These are phyloP conservation scores for Salix suchowensis DNA, from an alignment of 345 rosid genomes.

Conservation along the genomic window DNA sequence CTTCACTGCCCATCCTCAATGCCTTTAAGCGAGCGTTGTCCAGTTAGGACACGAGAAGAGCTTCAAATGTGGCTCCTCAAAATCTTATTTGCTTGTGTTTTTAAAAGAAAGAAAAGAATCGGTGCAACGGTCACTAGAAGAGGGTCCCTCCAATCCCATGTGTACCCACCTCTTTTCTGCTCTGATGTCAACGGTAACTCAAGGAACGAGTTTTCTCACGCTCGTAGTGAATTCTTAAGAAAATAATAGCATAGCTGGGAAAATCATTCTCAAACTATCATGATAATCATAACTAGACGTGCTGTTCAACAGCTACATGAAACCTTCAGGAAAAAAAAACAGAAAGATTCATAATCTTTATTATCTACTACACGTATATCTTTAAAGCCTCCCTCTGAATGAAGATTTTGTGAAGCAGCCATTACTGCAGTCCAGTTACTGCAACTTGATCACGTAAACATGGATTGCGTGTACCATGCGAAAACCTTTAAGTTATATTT, in stretches of 20 bases:
- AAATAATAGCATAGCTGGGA: too few species aligned
- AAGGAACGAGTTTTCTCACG: background rate
- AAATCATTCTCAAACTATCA: too few species aligned
- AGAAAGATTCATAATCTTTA: too few species aligned
- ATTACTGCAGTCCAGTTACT: too few species aligned
- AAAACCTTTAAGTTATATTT: background rate
- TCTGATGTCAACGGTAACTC: background rate
- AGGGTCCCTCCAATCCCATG: too few species aligned
- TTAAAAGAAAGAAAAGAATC: background rate
- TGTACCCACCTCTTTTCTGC: background rate
- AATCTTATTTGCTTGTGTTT: background rate
- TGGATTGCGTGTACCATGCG: background rate
- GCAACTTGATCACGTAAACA: background rate
- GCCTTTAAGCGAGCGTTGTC: background rate
- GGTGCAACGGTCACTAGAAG: background rate
- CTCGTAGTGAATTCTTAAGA: too few species aligned
- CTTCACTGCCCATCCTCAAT: background rate
- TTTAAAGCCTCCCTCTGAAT: too few species aligned
- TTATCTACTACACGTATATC: too few species aligned
- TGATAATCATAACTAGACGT: too few species aligned
- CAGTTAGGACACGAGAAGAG: background rate
- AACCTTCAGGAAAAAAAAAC: too few species aligned
- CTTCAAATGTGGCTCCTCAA: background rate
- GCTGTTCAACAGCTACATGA: too few species aligned
- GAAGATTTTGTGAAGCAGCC: too few species aligned